Evolutionary conservation across 2,329 filamentous ascomycete genomes (phyloP), one percentile per base, ranked within the genome.

Genomic region (Clarireedia sp.): DNA sequence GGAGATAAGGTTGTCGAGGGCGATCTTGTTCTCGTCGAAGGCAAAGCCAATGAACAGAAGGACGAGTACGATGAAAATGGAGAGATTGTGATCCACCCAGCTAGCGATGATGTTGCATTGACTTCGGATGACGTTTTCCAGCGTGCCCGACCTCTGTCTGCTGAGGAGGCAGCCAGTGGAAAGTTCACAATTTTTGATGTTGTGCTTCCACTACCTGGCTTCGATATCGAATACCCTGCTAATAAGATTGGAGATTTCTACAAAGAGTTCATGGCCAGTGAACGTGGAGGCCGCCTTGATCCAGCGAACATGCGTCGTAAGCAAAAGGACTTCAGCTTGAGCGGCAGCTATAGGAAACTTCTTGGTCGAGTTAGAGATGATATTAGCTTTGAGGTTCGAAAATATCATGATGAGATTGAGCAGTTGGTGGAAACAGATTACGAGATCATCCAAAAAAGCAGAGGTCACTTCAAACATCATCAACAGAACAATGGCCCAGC

Each of bases 141-240:
- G 59, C 84, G 87, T 37, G 91, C 90, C 1, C 84, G 90, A 14
- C 72, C 84, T 0, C 74, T 99, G 14, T 87, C 83, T 2, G 81
- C 81, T 4, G 83, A 86, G n/a, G 94, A 99, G 69, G 88, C 83
- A 2, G 77, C 78, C 24, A 88, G 83, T 60, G 90, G 89, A 10
- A 78, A 80, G 56, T 96, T 86, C 71, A 82, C 78, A 38, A 87
- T 99, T 64, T 90, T 88, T 66, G 94, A 99, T 67, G 69, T 97
- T 59, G 91, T 99, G 12, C 78, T 99, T 2, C 92, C 95, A 3
- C 85, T 87, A n/a, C 94, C 94, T 0, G 94, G 94, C 17, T 96
- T 85, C 73, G 90, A 96, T 64, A 81, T 97, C 40, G 71, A 88
- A 37, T 99, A 97, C 68, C 94, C 94, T 0, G 69, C 77, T 21